A percentile compares a stretch with the other conserved stretches of the same genome.
Conservation (phyloP, 1,284 basidiomycete species). For the Cutaneotrichosporon sp. region DNA sequence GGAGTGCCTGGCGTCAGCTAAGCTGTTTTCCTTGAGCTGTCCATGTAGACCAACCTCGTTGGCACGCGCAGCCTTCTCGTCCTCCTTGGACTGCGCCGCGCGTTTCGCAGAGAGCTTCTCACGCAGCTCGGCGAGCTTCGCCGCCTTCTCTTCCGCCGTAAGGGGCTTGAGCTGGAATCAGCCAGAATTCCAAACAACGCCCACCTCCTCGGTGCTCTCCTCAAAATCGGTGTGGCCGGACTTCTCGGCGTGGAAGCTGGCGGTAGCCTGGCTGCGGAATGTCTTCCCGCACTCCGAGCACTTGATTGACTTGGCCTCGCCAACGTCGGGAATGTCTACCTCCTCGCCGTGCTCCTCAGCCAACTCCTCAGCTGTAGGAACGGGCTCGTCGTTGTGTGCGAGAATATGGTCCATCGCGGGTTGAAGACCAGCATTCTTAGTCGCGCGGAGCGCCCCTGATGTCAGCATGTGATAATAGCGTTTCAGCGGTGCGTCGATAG, state of each 20-base stretch:
- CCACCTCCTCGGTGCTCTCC: constrained; percentile 87
- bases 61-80: constrained; percentile 64
- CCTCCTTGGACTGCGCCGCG: constrained; percentile 62
- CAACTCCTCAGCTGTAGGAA: constrained; percentile 58
- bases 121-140: constrained; percentile 72
- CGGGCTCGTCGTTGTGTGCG: constrained; percentile 65
- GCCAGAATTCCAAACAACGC: neutral
- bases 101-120: constrained; percentile 69
- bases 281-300: constrained; percentile 67
- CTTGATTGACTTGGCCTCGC: constrained; percentile 36
- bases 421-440: constrained; percentile 67
- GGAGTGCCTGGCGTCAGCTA: constrained; percentile 52
- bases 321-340: constrained; percentile 5
- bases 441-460: constrained; percentile 77
- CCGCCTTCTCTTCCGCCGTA: constrained; percentile 88
- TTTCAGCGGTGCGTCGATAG: too few species aligned
- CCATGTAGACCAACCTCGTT: constrained; percentile 57
- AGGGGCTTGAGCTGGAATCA: constrained; percentile 56
- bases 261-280: constrained; percentile 81
- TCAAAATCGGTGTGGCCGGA: constrained; percentile 92
- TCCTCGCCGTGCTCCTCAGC: constrained; percentile 40
- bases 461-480: too few species aligned
- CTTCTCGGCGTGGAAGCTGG: constrained; percentile 92
- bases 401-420: constrained; percentile 84
- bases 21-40: too few species aligned